These are phyloP conservation scores for Candida alai DNA, from an alignment of 805 yeast species.

Conservation along the genomic window DNA sequence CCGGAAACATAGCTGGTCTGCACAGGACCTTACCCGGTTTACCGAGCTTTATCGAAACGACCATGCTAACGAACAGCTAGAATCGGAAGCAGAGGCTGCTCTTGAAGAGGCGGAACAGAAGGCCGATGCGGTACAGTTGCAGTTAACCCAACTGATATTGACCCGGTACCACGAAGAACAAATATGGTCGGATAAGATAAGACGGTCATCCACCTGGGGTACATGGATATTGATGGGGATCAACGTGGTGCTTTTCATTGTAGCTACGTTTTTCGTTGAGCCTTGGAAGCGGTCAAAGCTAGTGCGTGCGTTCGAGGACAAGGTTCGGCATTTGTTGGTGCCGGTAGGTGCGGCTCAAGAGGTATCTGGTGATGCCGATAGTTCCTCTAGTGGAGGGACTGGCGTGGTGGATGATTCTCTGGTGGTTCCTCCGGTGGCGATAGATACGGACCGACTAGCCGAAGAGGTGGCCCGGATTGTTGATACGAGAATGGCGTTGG, in stretches of 20 bases:
- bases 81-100: slow-evolving; percentile 43
- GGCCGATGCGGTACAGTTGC: slow-evolving; percentile 68
- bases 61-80: slow-evolving; percentile 65
- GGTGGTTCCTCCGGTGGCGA: too few relatives aligned
- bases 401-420: too few relatives aligned
- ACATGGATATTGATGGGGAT: slow-evolving; percentile 87
- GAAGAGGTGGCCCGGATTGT: too few relatives aligned
- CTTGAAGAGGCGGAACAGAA: slow-evolving; percentile 53
- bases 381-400: too few relatives aligned
- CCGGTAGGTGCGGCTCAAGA: slow-evolving; percentile 12
- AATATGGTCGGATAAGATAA: slow-evolving; percentile 94
- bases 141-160: slow-evolving; percentile 70
- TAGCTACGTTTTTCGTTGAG: slow-evolving; percentile 84
- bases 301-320: slow-evolving; percentile 78
- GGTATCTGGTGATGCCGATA: not conserved
- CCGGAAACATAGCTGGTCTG: slow-evolving; percentile 77
- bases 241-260: slow-evolving; percentile 69
- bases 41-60: slow-evolving; percentile 79
- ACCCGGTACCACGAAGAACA: slow-evolving; percentile 95
- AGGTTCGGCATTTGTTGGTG: slow-evolving; percentile 49
- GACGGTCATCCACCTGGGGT: slow-evolving; percentile 96
- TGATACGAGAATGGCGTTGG: too few relatives aligned
- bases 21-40: slow-evolving; percentile 76
- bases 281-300: slow-evolving; percentile 89
- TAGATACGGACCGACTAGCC: too few relatives aligned